Conservation (phyloP, 129 eudicot genomes). For the Arctium minus region DNA sequence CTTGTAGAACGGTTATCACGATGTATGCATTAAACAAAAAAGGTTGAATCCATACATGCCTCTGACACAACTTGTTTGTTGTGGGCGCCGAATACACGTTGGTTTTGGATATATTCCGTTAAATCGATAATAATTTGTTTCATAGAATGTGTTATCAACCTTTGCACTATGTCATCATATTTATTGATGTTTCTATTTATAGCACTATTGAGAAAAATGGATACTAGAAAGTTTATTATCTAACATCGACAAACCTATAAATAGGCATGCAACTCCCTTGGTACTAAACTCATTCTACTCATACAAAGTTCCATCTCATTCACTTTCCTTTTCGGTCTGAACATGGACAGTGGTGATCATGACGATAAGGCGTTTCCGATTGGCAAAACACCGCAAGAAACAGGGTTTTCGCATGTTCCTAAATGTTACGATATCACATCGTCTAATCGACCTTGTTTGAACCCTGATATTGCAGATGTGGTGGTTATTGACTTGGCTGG, state of each 20-base stretch:
- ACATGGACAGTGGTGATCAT: conserved; percentile 27
- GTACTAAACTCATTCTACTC: too few species aligned
- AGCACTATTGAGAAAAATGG: not conserved
- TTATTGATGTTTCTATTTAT: conserved; percentile 12
- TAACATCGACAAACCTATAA: too few species aligned
- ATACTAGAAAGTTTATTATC: too few species aligned
- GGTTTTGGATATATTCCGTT: not conserved
- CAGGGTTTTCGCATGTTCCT: conserved; percentile 44
- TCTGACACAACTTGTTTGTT: not conserved
- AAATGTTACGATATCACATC: conserved; percentile 39
- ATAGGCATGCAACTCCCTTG: too few species aligned
- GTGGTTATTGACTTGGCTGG: conserved; percentile 47
- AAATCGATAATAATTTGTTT: not conserved
- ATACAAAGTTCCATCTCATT: too few species aligned
- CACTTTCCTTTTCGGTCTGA: not conserved
- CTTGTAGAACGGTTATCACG: not conserved
- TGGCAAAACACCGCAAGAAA: conserved; percentile 61
- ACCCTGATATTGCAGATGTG: conserved; percentile 25
- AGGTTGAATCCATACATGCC: not conserved
- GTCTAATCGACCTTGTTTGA: conserved; percentile 25
- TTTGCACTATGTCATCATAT: not conserved
- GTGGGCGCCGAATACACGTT: not conserved
- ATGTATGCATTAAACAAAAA: not conserved
- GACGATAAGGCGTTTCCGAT: conserved; percentile 30
- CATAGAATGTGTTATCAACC: not conserved